phyloP scores from a whole-genome alignment of 176 grass and related monocot genomes.

The Carex pumila region DNA sequence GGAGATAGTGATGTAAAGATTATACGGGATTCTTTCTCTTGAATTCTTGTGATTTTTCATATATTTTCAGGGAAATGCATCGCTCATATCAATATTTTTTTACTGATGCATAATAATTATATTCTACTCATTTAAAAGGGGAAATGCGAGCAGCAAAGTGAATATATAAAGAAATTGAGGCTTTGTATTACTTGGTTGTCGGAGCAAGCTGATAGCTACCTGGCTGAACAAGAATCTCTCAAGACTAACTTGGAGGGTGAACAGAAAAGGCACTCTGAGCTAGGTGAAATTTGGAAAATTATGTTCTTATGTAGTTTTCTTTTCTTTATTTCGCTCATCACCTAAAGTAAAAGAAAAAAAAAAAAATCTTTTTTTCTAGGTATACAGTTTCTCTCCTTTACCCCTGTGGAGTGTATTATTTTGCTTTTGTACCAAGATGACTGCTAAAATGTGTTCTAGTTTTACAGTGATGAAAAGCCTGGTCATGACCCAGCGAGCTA shows the following conservation, averaged over 20 bases:
- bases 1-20: not conserved
- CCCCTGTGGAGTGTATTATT: no score
- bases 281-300: conserved; percentile 41
- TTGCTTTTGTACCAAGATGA: not conserved
- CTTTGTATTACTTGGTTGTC: conserved; percentile 56
- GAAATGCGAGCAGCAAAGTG: conserved; percentile 62
- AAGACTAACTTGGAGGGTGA: conserved; percentile 36
- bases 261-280: conserved; percentile 38
- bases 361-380: not conserved
- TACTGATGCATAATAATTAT: not conserved
- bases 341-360: not conserved
- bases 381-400: not conserved
- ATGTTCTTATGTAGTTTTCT: not conserved
- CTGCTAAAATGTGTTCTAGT: not conserved
- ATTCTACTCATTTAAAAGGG: conserved; percentile 31
- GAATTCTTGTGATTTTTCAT: not conserved
- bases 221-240: conserved; percentile 64
- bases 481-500: not conserved
- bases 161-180: conserved; percentile 85
- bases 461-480: not conserved
- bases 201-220: conserved; percentile 57
- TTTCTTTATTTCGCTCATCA: not conserved
- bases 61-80: not conserved
- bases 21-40: not conserved
- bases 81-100: not conserved